These are phyloP conservation scores for Fusarium nisikadoi DNA, from an alignment of 2,329 filamentous ascomycete species.

Conservation along the genomic window DNA sequence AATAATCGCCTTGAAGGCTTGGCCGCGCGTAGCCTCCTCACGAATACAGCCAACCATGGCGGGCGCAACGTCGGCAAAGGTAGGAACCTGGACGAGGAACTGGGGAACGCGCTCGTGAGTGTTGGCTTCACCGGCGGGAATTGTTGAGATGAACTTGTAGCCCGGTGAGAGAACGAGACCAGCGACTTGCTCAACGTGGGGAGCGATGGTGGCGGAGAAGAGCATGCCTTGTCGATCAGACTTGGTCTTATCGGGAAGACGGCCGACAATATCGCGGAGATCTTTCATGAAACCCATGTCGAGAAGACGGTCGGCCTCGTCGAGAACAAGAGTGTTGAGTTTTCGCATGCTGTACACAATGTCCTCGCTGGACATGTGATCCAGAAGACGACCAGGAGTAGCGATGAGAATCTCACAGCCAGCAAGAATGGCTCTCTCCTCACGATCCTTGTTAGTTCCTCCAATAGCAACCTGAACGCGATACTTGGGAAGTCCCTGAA, in stretches of 20 bases:
- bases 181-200: constrained; percentile 81
- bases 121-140: constrained; percentile 77
- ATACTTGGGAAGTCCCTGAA: constrained; percentile 78
- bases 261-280: constrained; percentile 78
- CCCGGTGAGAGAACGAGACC: constrained; percentile 72
- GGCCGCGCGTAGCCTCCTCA: constrained; percentile 53
- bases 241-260: constrained; percentile 70
- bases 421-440: constrained; percentile 75
- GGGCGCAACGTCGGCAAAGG: constrained; percentile 73
- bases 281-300: constrained; percentile 87
- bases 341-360: constrained; percentile 72
- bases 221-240: constrained; percentile 78
- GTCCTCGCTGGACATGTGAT: constrained; percentile 80
- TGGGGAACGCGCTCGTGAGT: constrained; percentile 84
- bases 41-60: constrained; percentile 68
- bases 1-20: constrained; percentile 83
- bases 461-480: constrained; percentile 83
- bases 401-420: constrained; percentile 85
- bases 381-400: constrained; percentile 81
- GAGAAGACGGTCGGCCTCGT: constrained; percentile 83
- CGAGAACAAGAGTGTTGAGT: constrained; percentile 83
- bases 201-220: constrained; percentile 85
- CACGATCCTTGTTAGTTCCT: constrained; percentile 77
- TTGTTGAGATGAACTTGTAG: constrained; percentile 86
- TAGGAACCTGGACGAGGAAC: constrained; percentile 73